Conservation (phyloP, 106 monocot species). For the Amphibolis antarctica region DNA sequence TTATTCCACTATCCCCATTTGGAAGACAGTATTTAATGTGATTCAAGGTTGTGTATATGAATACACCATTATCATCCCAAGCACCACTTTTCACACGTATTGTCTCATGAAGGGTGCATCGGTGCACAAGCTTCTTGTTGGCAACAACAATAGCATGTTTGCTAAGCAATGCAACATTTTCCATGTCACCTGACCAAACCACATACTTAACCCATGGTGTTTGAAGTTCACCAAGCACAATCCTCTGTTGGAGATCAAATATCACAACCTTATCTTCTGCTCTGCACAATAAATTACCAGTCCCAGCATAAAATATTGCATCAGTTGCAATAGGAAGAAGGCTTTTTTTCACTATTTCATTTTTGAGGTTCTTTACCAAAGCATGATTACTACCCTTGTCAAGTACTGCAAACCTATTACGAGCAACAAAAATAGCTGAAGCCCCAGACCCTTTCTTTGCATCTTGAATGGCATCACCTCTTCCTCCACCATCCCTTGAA, state of each 20-base stretch:
- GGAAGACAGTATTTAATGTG: slow-evolving; percentile 95
- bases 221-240: slow-evolving; percentile 75
- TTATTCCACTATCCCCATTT: slow-evolving; percentile 85
- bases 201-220: slow-evolving; percentile 67
- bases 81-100: slow-evolving; percentile 97
- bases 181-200: slow-evolving; percentile 91
- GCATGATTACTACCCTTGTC: slow-evolving; percentile 66
- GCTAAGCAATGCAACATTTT: slow-evolving; percentile 69
- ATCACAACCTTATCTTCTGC: slow-evolving; percentile 68
- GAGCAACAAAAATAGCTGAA: slow-evolving; percentile 71
- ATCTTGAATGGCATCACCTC: slow-evolving; percentile 54
- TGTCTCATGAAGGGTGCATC: slow-evolving; percentile 88
- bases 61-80: slow-evolving; percentile 95
- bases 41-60: slow-evolving; percentile 80
- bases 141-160: slow-evolving; percentile 85
- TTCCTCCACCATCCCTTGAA: slow-evolving; percentile 46
- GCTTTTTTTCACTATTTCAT: slow-evolving; percentile 79
- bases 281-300: slow-evolving; percentile 63
- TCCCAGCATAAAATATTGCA: slow-evolving; percentile 84
- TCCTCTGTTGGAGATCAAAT: slow-evolving; percentile 79
- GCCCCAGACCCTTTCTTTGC: slow-evolving; percentile 62
- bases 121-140: slow-evolving; percentile 66
- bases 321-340: slow-evolving; percentile 58
- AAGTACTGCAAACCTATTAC: slow-evolving; percentile 87
- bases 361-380: slow-evolving; percentile 69